Conservation (phyloP, 768 basidiomycete species). For the Trametes meyenii region DNA sequence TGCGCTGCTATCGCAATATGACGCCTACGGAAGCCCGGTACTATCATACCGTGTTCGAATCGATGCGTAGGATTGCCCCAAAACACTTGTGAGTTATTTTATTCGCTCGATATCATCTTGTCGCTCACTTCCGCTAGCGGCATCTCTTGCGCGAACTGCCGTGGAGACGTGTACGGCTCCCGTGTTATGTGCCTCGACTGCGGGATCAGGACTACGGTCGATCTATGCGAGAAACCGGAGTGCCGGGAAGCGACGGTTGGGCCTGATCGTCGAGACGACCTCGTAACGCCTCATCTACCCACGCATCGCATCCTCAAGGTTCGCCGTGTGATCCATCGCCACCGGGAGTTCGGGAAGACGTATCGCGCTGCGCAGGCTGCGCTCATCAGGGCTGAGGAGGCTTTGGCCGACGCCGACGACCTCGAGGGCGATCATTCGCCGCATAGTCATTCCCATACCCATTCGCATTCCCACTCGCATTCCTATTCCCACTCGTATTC, state of each 20-base stretch:
- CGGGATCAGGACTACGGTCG: slow-evolving; percentile 15
- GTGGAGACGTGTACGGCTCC: slow-evolving; percentile 1
- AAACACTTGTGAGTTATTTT: slow-evolving; percentile 11
- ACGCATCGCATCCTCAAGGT: slow-evolving; percentile 20
- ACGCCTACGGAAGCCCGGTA: slow-evolving; percentile 14
- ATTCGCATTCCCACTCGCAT: too few relatives aligned
- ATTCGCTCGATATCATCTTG: too few relatives aligned
- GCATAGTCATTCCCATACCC: background rate
- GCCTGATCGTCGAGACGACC: slow-evolving; percentile 15
- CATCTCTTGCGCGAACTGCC: slow-evolving; percentile 16
- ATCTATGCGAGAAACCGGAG: slow-evolving; percentile 14
- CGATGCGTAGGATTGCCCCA: slow-evolving; percentile 6
- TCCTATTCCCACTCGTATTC: too few relatives aligned
- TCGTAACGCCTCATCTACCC: slow-evolving; percentile 10
- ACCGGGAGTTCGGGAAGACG: slow-evolving; percentile 12
- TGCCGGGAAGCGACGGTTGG: slow-evolving; percentile 8
- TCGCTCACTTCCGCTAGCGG: slow-evolving; percentile 3
- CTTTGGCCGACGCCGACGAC: slow-evolving; percentile 5
- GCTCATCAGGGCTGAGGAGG: slow-evolving; percentile 12
- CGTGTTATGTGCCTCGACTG: slow-evolving; percentile 22
- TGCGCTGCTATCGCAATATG: slow-evolving; percentile 13
- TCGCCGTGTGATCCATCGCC: slow-evolving; percentile 13
- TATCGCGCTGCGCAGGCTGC: slow-evolving; percentile 17
- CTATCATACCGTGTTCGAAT: slow-evolving; percentile 15
- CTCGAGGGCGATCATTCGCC: background rate